phyloP scores from a whole-genome alignment of 805 yeast genomes.

The Pichia nanzhaoensis region DNA sequence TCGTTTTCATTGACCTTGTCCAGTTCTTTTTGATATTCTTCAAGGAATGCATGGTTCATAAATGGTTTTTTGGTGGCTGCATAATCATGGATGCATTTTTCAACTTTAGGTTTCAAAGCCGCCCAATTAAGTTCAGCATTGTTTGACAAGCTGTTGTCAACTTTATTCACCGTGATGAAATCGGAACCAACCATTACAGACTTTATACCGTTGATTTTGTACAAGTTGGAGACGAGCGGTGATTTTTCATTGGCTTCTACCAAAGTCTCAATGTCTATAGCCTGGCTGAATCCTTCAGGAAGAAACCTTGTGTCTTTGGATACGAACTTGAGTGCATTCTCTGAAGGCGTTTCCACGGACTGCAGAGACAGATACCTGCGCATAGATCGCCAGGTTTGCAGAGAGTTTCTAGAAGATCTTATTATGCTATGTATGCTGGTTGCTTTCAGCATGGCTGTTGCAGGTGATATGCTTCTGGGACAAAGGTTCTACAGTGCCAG shows the following conservation, averaged over 20 bases:
- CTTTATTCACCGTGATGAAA: slow-evolving; percentile 65
- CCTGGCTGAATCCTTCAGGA: slow-evolving; percentile 36
- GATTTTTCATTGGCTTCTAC: slow-evolving; percentile 52
- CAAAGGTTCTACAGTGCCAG: too few relatives aligned
- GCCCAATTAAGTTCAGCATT: slow-evolving; percentile 31
- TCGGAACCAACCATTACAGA: slow-evolving; percentile 70
- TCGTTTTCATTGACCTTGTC: slow-evolving; percentile 46
- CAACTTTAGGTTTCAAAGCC: slow-evolving; percentile 22
- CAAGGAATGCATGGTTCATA: slow-evolving; percentile 18
- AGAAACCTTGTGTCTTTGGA: slow-evolving; percentile 40
- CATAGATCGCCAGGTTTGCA: neutral
- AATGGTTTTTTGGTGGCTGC: slow-evolving; percentile 26
- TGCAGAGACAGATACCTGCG: slow-evolving; percentile 21
- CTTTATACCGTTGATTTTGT: slow-evolving; percentile 57
- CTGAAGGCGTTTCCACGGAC: slow-evolving; percentile 64
- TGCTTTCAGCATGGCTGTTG: too few relatives aligned
- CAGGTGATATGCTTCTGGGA: too few relatives aligned
- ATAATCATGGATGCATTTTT: slow-evolving; percentile 20
- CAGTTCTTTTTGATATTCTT: slow-evolving; percentile 18
- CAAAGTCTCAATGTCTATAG: slow-evolving; percentile 47
- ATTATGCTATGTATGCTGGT: too few relatives aligned
- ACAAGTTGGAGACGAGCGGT: slow-evolving; percentile 55
- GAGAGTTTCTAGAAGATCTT: too few relatives aligned
- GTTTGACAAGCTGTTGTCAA: slow-evolving; percentile 27
- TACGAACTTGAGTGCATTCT: slow-evolving; percentile 65